These are phyloP conservation scores for Arthromyces matolae DNA, from an alignment of 768 basidiomycete genomes.

Conservation along the genomic window DNA sequence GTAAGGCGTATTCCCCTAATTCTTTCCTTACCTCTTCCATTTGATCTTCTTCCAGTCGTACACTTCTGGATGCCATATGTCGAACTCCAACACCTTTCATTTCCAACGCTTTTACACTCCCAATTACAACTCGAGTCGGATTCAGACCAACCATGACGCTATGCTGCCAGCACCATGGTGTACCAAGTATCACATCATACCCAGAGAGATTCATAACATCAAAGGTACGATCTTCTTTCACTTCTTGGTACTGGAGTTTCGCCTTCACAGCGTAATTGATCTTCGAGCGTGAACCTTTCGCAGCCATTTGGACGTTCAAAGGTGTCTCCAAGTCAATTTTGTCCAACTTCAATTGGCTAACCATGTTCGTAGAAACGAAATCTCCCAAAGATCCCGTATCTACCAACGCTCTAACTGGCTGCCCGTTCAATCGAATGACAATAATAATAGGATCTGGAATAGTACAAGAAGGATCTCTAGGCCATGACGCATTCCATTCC, in stretches of 20 bases:
- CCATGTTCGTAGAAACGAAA: not conserved
- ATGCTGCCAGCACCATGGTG: not conserved
- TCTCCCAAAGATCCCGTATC: not conserved
- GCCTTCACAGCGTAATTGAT: not conserved
- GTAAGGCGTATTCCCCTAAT: not conserved
- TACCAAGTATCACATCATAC: not conserved
- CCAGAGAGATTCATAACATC: not conserved
- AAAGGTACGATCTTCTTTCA: not conserved
- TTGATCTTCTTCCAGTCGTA: no score
- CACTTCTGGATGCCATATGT: no score
- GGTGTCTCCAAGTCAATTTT: not conserved
- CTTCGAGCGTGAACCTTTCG: not conserved
- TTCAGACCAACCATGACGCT: not conserved
- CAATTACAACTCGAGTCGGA: not conserved
- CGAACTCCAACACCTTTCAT: not conserved
- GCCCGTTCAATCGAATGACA: not conserved
- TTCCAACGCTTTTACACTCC: not conserved
- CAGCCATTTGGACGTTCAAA: not conserved
- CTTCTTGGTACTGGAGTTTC: not conserved
- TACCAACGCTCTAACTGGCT: not conserved
- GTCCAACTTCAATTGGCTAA: not conserved
- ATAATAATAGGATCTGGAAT: not conserved
- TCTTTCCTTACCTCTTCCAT: not conserved
- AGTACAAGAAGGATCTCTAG: not conserved
- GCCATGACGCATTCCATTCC: not conserved